These are phyloP conservation scores for Xylaria sp. DNA, from an alignment of 2,329 filamentous ascomycete species.

Conservation along the genomic window DNA sequence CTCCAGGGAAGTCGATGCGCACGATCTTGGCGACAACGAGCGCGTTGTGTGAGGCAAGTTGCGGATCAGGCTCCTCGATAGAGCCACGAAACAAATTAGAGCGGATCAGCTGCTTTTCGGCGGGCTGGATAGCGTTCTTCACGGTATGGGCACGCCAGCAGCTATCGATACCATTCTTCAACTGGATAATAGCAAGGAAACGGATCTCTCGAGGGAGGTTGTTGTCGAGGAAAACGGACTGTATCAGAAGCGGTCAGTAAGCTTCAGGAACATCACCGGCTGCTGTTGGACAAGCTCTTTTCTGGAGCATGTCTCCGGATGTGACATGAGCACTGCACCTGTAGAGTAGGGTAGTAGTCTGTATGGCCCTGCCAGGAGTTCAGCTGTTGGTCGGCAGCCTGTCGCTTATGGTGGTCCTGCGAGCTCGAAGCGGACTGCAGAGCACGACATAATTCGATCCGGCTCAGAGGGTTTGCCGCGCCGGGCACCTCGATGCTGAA, in stretches of 20 bases:
- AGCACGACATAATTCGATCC: constrained; percentile 69
- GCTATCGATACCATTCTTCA: constrained; percentile 96
- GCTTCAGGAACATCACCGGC: constrained; percentile 20
- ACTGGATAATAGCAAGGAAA: constrained; percentile 89
- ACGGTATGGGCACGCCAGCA: constrained; percentile 79
- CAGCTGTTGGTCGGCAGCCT: constrained; percentile 76
- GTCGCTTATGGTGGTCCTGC: constrained; percentile 68
- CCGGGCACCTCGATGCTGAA: constrained; percentile 82
- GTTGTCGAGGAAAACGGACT: constrained; percentile 85
- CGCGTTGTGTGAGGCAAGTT: constrained; percentile 87
- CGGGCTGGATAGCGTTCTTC: constrained; percentile 73
- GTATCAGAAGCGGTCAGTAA: constrained; percentile 21
- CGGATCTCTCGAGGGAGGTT: constrained; percentile 80
- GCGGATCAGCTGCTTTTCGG: constrained; percentile 82
- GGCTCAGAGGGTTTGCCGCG: constrained; percentile 78
- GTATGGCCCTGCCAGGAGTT: constrained; percentile 74
- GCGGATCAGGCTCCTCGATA: constrained; percentile 77
- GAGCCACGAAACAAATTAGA: constrained; percentile 79
- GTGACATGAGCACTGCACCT: constrained; percentile 59
- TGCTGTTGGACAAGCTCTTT: not conserved
- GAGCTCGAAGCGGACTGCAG: constrained; percentile 70
- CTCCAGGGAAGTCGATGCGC: constrained; percentile 85
- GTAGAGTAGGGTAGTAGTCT: constrained; percentile 74
- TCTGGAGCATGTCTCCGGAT: not conserved
- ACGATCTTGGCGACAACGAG: constrained; percentile 88